Conservation (phyloP, 257 asterid genomes). For the Agastache rugosa region DNA sequence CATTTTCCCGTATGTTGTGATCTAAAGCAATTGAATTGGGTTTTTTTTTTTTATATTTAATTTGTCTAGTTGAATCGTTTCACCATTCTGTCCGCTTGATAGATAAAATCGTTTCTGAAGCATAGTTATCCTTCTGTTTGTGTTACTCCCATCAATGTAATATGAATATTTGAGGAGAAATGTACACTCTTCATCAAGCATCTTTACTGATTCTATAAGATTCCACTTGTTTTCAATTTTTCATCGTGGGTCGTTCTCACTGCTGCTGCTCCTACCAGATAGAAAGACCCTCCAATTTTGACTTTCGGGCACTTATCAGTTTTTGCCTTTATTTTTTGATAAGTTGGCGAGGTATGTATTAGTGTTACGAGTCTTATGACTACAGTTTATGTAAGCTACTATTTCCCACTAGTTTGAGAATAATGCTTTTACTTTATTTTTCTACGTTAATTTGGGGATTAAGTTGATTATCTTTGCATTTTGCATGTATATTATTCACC, state of each 20-base stretch:
- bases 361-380: too few relatives aligned
- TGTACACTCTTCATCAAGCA: not conserved
- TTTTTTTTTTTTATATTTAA: not conserved
- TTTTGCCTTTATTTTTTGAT: not conserved
- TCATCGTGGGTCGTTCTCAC: not conserved
- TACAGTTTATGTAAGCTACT: not conserved
- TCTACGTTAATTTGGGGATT: not conserved
- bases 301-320: not conserved
- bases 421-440: not conserved
- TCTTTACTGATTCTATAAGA: not conserved
- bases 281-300: not conserved
- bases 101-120: not conserved
- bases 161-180: not conserved
- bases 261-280: not conserved
- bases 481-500: slow-evolving; percentile 10
- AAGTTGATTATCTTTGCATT: slow-evolving; percentile 2
- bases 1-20: not conserved
- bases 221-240: not conserved
- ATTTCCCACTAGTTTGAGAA: not conserved
- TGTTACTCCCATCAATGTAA: too few relatives aligned
- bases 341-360: too few relatives aligned
- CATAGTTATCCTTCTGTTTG: not conserved
- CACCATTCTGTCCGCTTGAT: not conserved
- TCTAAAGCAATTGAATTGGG: not conserved
- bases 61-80: not conserved